Evolutionary conservation across 805 yeast genomes (phyloP), one percentile per base, ranked within the genome.

Genomic region (Metschnikowia baotianmanensis): DNA sequence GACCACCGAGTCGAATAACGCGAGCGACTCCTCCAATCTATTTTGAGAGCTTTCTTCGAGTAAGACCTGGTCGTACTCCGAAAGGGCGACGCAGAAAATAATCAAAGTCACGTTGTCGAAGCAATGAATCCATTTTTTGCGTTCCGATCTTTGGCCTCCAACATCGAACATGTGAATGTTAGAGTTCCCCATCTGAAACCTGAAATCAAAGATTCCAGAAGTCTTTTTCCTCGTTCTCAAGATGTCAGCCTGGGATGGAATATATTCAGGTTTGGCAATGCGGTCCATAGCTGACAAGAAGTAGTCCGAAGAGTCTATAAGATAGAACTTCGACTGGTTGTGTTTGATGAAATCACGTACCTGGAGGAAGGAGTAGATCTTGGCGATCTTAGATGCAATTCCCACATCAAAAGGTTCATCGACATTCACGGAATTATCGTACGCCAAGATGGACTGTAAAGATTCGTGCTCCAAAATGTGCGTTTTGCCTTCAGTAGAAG

Each of bases 81-180:
- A 82, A 39, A 90, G 64, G 0, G 97, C 89, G 17, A 89, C 96
- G 62, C 96, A 89, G 59, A 89, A 90, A 45, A 90, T 86, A 36
- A 90, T 83, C 34, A 86, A 72, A 0, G 96, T 85, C 25, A 90
- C 96, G 53, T 89, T 88, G 61, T 89, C 96, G 55, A 93, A 93
- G 58, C 96, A 87, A 63, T 93, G 95, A 47, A 93, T 89, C 99
- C 99, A 93, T 63, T 93, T 91, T 57, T 86, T 86, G 39, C 99
- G 80, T 67, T 93, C 99, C 3, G 95, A 81, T 54, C 99, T 73
- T 63, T 93, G 99, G 1, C 97, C 97, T 48, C 97, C 97, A 34
- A 90, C 96, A 61, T 90, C 97, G 56, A 56, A 70, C 75, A 70
- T 69, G 52, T 70, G 75, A 26, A 69, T 63, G 37, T 62, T 65